Percentiles rank a stretch among this genome's conserved stretches.
Evolutionary conservation across 352 stramenopile genomes (phyloP).

Genomic region (Globisporangium viniferum): DNA sequence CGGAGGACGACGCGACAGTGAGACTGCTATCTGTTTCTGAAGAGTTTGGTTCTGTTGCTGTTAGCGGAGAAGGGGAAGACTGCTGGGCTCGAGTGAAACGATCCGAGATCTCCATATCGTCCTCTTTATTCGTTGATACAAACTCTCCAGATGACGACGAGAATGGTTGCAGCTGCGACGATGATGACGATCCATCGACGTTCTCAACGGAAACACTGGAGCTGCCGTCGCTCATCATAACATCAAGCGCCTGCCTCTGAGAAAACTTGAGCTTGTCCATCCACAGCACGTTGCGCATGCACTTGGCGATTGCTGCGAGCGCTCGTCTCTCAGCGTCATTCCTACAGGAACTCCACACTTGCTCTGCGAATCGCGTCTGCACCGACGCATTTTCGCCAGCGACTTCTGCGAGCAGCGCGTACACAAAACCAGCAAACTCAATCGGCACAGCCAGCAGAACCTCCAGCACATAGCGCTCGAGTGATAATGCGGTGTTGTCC

Average conservation of each 20-base stretch:
- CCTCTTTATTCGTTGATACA: background rate
- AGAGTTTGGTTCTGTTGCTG: background rate
- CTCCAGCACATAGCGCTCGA: constrained; percentile 45
- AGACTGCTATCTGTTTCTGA: background rate
- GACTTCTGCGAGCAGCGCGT: constrained; percentile 33
- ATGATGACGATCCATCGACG: background rate
- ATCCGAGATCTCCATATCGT: constrained; percentile 6
- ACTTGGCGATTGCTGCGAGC: constrained; percentile 24
- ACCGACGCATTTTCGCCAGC: constrained; percentile 7
- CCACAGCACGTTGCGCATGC: constrained; percentile 5
- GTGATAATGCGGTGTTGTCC: background rate
- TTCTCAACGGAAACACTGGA: background rate
- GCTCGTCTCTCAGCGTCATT: constrained; percentile 32
- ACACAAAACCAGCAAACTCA: constrained; percentile 54
- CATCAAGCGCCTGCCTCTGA: background rate
- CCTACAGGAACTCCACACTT: constrained; percentile 31
- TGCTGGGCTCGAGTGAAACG: constrained; percentile 11
- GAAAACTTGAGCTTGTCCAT: background rate
- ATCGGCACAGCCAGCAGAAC: constrained; percentile 44
- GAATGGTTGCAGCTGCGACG: background rate
- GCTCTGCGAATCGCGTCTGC: constrained; percentile 20
- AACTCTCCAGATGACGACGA: background rate
- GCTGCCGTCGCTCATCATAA: background rate
- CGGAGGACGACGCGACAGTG: background rate
- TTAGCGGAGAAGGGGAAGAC: background rate